Evolutionary conservation across 305 asterid species (phyloP), one percentile per base, ranked within the genome.

Genomic region (Fraxinus platypoda): DNA sequence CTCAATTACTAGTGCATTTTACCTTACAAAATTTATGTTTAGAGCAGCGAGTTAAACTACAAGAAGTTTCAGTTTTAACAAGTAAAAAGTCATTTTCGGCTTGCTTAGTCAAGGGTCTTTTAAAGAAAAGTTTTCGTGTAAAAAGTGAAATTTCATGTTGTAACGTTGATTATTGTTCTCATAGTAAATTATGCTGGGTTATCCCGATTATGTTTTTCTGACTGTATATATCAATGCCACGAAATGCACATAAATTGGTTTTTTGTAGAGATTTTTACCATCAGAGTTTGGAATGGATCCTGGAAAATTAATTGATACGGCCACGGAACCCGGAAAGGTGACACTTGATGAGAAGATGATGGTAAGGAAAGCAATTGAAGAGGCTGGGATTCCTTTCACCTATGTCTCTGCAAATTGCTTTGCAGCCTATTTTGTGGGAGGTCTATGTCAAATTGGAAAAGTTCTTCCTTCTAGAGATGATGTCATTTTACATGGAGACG

Each of bases 221-320:
- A 38, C 13, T 38, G 49, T 38, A 38, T 9, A 38, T 8, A 38
- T 38, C 11, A 37, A 37, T 37, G 12, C 43, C 11, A 9, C 43
- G 12, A 37, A 37, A 37, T 38, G 46, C 12, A 8, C 46, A 38
- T 38, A 12, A 41, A 41, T 9, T 41, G 49, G 3, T 1, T 52
- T 13, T n/a, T 11, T 2, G 25, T 28, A 91, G 94, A 84, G 92
- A 43, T 90, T 91, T 57, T 38, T 91, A 82, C 94, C 93, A 1
- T 91, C 91, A 6, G 92, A 91, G 85, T 91, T 89, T 37, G 92
- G 93, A 6, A 83, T 82, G 1, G 94, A 90, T 75, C 87, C 91
- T 6, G 87, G 89, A 26, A 79, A 90, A 77, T 9, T 41, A 52
- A 84, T 81, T 82, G 80, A 57, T 17, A 75, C 85, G 0, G 90